Percentiles rank a stretch among this genome's conserved stretches.
Conservation (phyloP, 768 basidiomycete species). For the Russula ochroleuca region DNA sequence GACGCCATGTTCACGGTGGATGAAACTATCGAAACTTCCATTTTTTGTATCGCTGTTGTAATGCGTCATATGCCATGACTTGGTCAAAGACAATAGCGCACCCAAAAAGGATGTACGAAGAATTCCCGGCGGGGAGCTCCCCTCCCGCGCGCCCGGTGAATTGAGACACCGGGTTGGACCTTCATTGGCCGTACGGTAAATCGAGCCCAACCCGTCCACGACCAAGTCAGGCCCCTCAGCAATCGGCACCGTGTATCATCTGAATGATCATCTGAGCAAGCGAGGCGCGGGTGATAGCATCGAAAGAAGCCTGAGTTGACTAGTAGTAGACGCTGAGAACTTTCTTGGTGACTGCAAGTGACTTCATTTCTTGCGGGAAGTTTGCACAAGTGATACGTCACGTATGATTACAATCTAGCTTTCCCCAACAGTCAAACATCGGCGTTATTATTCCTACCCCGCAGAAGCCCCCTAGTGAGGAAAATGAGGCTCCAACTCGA, state of each 20-base stretch:
- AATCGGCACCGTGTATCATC: background rate
- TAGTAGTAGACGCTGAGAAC: no score
- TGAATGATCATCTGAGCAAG: background rate
- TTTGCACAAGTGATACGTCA: background rate
- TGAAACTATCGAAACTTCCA: background rate
- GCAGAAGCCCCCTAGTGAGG: background rate
- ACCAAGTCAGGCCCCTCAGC: background rate
- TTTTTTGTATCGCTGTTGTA: background rate
- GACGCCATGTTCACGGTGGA: background rate
- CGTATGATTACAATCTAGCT: no score
- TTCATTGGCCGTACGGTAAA: background rate
- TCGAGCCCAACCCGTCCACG: background rate
- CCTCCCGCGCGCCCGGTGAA: background rate
- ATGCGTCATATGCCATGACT: background rate
- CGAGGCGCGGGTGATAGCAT: background rate
- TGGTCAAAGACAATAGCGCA: background rate
- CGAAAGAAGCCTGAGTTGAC: background rate
- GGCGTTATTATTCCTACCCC: background rate
- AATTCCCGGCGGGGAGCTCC: no score
- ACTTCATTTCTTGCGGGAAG: background rate
- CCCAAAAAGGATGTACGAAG: background rate
- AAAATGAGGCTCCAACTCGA: constrained; percentile 42
- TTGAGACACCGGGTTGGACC: background rate
- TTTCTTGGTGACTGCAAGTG: background rate
- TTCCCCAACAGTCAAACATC: background rate